Evolutionary conservation across 2,329 filamentous ascomycete genomes (phyloP).

Genomic region (Penicillium palitans): DNA sequence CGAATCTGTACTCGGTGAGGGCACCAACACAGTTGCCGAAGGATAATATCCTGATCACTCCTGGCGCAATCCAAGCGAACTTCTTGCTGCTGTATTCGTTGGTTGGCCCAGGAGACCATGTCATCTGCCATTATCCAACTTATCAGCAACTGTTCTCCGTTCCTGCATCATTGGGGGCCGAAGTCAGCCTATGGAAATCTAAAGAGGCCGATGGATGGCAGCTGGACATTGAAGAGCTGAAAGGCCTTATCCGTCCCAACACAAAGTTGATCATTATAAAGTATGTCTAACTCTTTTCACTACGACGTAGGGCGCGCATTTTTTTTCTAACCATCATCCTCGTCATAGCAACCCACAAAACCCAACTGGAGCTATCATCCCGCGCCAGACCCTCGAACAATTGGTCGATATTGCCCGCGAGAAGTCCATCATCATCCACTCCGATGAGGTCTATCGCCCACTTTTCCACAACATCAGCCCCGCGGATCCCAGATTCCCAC

Average conservation of each 20-base stretch:
- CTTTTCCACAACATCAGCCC: conserved; percentile 70
- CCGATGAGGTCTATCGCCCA: conserved; percentile 81
- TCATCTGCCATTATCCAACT: conserved; percentile 81
- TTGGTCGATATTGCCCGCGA: conserved; percentile 65
- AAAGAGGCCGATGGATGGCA: conserved; percentile 64
- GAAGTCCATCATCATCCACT: conserved; percentile 66
- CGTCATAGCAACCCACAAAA: conserved; percentile 72
- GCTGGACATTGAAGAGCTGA: conserved; percentile 66
- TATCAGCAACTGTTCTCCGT: conserved; percentile 82
- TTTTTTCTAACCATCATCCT: neutral
- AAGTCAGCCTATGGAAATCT: conserved; percentile 75
- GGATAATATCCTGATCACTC: conserved; percentile 72
- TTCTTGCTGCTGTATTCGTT: conserved; percentile 73
- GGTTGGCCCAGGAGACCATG: conserved; percentile 74
- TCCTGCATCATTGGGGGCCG: conserved; percentile 70
- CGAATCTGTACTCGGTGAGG: conserved; percentile 63
- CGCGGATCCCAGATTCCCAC: conserved; percentile 57
- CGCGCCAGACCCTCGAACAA: conserved; percentile 58
- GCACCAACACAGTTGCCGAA: conserved; percentile 48
- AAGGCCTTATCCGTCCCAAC: conserved; percentile 56
- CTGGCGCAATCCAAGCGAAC: conserved; percentile 81
- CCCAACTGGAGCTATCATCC: conserved; percentile 62
- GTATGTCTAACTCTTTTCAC: conserved; percentile 22
- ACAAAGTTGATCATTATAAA: conserved; percentile 64
- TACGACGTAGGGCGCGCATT: too few species aligned